Evolutionary conservation across 306 rosid genomes (phyloP).

Genomic region (Urtica urens): DNA sequence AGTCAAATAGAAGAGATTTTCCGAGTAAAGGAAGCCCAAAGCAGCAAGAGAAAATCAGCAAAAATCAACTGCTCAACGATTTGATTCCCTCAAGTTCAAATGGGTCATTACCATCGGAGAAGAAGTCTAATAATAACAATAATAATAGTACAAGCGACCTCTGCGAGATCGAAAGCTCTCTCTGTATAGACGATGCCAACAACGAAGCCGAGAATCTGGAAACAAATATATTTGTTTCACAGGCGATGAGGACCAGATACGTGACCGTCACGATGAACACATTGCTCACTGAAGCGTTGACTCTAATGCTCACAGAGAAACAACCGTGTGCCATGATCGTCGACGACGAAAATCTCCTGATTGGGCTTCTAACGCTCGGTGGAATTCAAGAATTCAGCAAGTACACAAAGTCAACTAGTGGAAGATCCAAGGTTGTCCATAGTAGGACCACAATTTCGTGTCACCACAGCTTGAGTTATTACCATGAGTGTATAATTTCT

Average conservation of each 20-base stretch:
- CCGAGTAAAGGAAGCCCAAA: conserved; percentile 21
- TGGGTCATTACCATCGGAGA: conserved; percentile 24
- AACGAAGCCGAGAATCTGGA: conserved; percentile 25
- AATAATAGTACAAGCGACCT: conserved; percentile 38
- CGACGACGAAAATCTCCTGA: conserved; percentile 40
- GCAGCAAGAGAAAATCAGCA: conserved; percentile 14
- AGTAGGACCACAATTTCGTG: background rate
- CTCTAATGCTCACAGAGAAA: conserved; percentile 78
- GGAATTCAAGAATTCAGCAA: conserved; percentile 60
- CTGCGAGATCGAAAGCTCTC: conserved; percentile 70
- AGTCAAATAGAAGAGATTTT: conserved; percentile 39
- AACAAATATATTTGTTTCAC: conserved; percentile 52
- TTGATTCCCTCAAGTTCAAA: conserved; percentile 20
- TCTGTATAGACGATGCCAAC: conserved; percentile 40
- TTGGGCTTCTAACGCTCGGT: conserved; percentile 65
- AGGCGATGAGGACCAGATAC: conserved; percentile 85
- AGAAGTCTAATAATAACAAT: conserved; percentile 19
- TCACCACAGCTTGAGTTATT: conserved; percentile 10
- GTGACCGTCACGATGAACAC: conserved; percentile 54
- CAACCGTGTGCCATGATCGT: conserved; percentile 83
- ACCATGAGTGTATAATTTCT: conserved; percentile 12
- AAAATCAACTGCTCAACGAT: conserved; percentile 23
- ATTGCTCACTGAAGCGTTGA: conserved; percentile 51
- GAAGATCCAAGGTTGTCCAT: conserved; percentile 46
- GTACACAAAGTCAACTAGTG: conserved; percentile 42